Conservation (phyloP, 164 flowering plant species). For the Magnolia kwangsiensis region DNA sequence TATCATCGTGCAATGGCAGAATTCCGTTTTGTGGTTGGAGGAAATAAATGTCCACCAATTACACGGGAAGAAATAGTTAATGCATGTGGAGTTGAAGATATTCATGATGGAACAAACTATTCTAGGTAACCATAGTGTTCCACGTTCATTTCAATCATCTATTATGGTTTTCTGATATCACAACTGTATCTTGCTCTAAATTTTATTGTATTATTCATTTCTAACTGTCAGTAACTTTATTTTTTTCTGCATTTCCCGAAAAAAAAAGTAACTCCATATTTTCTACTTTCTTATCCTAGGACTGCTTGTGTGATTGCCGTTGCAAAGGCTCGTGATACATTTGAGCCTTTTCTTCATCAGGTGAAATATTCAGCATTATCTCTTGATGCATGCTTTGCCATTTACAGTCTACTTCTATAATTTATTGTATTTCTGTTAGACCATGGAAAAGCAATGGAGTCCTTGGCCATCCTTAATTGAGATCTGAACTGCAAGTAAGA, state of each 20-base stretch:
- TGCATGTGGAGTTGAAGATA: conserved; percentile 99
- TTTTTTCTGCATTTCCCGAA: not conserved
- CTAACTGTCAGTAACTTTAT: not conserved
- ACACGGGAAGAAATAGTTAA: conserved; percentile 96
- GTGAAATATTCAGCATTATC: conserved; percentile 27
- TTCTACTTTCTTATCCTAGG: conserved; percentile 32
- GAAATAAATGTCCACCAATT: conserved; percentile 90
- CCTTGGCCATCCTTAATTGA: no score
- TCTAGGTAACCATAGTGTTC: conserved; percentile 52
- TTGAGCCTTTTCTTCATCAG: conserved; percentile 97
- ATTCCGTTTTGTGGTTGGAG: conserved; percentile 95
- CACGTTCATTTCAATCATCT: not conserved
- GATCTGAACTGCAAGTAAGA: no score
- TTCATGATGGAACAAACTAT: conserved; percentile 96
- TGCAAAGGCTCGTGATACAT: conserved; percentile 94
- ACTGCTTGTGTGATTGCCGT: conserved; percentile 97
- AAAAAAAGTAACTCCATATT: not conserved
- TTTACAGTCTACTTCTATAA: not conserved
- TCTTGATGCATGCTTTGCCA: conserved; percentile 3
- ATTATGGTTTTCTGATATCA: not conserved
- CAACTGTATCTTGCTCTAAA: not conserved
- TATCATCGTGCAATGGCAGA: conserved; percentile 99
- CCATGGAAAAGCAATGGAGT: no score
- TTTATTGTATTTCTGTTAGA: no score
- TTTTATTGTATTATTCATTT: conserved; percentile 1